phyloP scores from a whole-genome alignment of 805 yeast genomes.

The Metschnikowia cerradonensis region DNA sequence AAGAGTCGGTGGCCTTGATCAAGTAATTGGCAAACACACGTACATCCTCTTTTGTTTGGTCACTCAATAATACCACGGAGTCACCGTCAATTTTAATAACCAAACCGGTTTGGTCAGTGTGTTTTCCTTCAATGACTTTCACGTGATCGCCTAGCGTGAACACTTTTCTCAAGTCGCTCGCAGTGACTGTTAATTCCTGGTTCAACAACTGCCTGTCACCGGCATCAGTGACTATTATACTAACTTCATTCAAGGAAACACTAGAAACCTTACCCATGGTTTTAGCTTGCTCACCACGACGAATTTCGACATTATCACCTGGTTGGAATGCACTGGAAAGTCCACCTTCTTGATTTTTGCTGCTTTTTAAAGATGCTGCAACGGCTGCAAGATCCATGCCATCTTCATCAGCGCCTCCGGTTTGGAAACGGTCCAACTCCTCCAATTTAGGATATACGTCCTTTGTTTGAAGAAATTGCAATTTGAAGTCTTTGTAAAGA shows the following conservation, averaged over 20 bases:
- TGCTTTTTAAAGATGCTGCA: slow-evolving; percentile 76
- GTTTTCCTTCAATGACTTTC: slow-evolving; percentile 86
- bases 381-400: slow-evolving; percentile 85
- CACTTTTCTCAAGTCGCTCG: slow-evolving; percentile 74
- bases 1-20: slow-evolving; percentile 86
- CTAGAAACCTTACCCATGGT: slow-evolving; percentile 75
- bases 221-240: slow-evolving; percentile 46
- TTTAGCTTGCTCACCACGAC: slow-evolving; percentile 91
- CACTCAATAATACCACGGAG: slow-evolving; percentile 84
- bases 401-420: slow-evolving; percentile 67
- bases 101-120: slow-evolving; percentile 90
- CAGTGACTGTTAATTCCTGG: slow-evolving; percentile 75
- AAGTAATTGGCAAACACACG: slow-evolving; percentile 90
- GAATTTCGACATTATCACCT: slow-evolving; percentile 89
- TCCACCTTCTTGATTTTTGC: slow-evolving; percentile 25
- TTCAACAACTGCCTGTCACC: slow-evolving; percentile 54
- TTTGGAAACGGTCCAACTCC: slow-evolving; percentile 77
- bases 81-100: slow-evolving; percentile 79
- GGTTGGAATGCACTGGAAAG: slow-evolving; percentile 62
- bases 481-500: slow-evolving; percentile 78
- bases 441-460: slow-evolving; percentile 83
- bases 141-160: slow-evolving; percentile 94
- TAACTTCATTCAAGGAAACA: slow-evolving; percentile 53
- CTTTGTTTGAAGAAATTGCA: slow-evolving; percentile 76
- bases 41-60: slow-evolving; percentile 82